Conservation (phyloP, 2,329 filamentous ascomycete species). For the Tolypocladium endophyticum region DNA sequence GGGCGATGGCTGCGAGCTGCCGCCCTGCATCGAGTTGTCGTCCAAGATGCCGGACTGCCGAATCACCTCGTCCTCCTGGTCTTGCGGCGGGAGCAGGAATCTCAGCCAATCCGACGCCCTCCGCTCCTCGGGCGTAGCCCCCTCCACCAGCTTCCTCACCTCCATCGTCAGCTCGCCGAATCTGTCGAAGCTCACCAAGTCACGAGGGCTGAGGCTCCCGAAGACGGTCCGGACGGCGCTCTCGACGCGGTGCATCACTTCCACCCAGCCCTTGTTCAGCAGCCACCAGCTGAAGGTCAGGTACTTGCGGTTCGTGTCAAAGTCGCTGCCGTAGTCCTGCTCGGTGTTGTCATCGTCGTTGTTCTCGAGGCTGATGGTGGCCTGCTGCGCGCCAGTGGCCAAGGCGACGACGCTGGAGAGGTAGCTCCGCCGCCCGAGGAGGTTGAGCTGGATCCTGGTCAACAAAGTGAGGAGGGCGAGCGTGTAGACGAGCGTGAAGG, state of each 20-base stretch:
- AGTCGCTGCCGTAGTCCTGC: slow-evolving; percentile 81
- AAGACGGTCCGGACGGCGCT: slow-evolving; percentile 83
- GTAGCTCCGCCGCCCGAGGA: slow-evolving; percentile 90
- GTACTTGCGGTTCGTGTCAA: slow-evolving; percentile 91
- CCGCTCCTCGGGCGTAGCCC: slow-evolving; percentile 32
- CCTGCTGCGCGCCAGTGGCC: slow-evolving; percentile 62
- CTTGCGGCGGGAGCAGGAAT: slow-evolving; percentile 69
- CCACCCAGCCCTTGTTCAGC: slow-evolving; percentile 78
- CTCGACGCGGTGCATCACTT: slow-evolving; percentile 72
- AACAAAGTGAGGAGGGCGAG: slow-evolving; percentile 81
- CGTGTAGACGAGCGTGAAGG: slow-evolving; percentile 88
- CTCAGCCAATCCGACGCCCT: slow-evolving; percentile 59
- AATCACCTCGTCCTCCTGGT: slow-evolving; percentile 75
- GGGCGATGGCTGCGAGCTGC: slow-evolving; percentile 32
- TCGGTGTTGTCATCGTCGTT: slow-evolving; percentile 81
- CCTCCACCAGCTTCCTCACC: slow-evolving; percentile 78
- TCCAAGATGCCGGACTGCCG: slow-evolving; percentile 71
- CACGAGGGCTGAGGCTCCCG: slow-evolving; percentile 76
- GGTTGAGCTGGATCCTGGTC: slow-evolving; percentile 91
- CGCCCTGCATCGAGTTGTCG: slow-evolving; percentile 27
- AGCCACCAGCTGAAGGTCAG: slow-evolving; percentile 98
- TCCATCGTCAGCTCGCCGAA: slow-evolving; percentile 74
- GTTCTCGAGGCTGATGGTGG: slow-evolving; percentile 83
- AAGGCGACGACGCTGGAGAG: slow-evolving; percentile 90
- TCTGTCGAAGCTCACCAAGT: slow-evolving; percentile 71